Evolutionary conservation across 179 eudicot species (phyloP).

Genomic region (Beta corolliflora): DNA sequence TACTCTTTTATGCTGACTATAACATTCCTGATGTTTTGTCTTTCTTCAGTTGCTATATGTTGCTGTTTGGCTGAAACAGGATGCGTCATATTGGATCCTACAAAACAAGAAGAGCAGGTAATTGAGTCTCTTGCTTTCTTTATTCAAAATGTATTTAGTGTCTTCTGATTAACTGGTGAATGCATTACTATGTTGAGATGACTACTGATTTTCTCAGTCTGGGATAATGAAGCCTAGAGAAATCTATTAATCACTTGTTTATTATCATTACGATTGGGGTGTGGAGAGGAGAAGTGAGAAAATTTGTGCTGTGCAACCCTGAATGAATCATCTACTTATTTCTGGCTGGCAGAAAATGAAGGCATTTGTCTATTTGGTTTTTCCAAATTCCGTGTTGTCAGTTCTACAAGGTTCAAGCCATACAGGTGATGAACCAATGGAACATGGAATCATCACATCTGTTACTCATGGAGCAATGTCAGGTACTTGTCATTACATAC

Average conservation of each 20-base stretch:
- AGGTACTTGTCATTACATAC: slow-evolving; percentile 46
- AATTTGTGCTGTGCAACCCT: background rate
- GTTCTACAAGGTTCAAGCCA: slow-evolving; percentile 53
- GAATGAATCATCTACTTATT: background rate
- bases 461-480: slow-evolving; percentile 83
- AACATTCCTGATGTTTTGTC: slow-evolving; percentile 8
- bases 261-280: background rate
- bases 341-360: slow-evolving; percentile 68
- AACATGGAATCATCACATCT: slow-evolving; percentile 81
- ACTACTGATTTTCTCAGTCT: background rate
- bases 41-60: slow-evolving; percentile 73
- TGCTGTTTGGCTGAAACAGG: slow-evolving; percentile 78
- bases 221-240: background rate
- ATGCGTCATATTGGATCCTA: slow-evolving; percentile 67
- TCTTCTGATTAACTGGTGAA: background rate
- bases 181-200: background rate
- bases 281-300: background rate
- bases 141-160: background rate
- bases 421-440: slow-evolving; percentile 48
- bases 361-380: slow-evolving; percentile 78
- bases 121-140: no score
- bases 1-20: background rate
- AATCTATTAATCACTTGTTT: background rate
- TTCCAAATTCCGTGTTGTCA: slow-evolving; percentile 62
- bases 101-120: slow-evolving; percentile 21